Evolutionary conservation across 2,329 filamentous ascomycete genomes (phyloP).

Genomic region (Aspergillus neoniger): DNA sequence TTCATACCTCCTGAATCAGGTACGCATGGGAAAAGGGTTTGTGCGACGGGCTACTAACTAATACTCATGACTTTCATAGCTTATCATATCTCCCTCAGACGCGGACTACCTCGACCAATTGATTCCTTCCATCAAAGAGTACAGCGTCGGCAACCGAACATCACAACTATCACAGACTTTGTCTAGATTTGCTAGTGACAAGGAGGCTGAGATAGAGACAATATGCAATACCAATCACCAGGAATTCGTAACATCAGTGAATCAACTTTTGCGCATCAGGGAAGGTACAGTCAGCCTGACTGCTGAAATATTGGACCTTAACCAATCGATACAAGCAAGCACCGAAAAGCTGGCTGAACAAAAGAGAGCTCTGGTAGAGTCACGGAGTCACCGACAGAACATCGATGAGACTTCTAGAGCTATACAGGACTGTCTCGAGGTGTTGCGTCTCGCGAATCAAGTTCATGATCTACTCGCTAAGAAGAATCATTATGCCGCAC

Average conservation of each 20-base stretch:
- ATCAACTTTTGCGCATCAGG: constrained; percentile 86
- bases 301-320: constrained; percentile 85
- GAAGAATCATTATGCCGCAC: constrained; percentile 92
- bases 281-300: constrained; percentile 88
- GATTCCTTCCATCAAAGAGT: constrained; percentile 91
- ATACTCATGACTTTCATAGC: constrained; percentile 55
- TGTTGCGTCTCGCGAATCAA: constrained; percentile 88
- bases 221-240: constrained; percentile 96
- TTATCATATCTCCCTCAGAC: constrained; percentile 88
- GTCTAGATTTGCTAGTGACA: constrained; percentile 77
- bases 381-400: constrained; percentile 87
- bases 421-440: constrained; percentile 86
- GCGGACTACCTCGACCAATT: constrained; percentile 93
- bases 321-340: constrained; percentile 91
- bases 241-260: constrained; percentile 91
- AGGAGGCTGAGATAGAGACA: constrained; percentile 87
- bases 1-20: constrained; percentile 44
- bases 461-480: constrained; percentile 87
- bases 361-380: constrained; percentile 92
- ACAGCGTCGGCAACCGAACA: constrained; percentile 72
- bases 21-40: constrained; percentile 23
- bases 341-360: constrained; percentile 93
- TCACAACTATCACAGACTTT: constrained; percentile 75
- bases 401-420: constrained; percentile 90
- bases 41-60: neutral